Percentiles rank a stretch among this genome's conserved stretches.
These are phyloP conservation scores for Helicostylum pulchrum DNA, from an alignment of 192 early-diverging fungal species.

Conservation along the genomic window DNA sequence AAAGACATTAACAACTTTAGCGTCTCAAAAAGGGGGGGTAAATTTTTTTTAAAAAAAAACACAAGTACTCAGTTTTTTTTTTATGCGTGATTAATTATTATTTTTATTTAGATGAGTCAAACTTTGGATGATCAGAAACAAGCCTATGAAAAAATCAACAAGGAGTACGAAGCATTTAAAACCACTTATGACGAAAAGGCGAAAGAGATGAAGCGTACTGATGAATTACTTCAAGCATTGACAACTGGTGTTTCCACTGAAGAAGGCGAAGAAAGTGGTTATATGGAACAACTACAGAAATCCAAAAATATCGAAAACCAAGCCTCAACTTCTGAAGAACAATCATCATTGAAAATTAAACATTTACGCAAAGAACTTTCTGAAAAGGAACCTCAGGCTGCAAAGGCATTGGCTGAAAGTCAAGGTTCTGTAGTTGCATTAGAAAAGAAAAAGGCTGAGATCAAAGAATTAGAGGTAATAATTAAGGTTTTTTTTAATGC, in stretches of 20 bases:
- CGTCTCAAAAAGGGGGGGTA: constrained; percentile 45
- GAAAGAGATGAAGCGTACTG: constrained; percentile 58
- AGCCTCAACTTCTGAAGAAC: constrained; percentile 70
- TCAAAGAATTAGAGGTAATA: constrained; percentile 18
- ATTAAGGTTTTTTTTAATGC: too few relatives aligned
- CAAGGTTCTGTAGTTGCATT: constrained; percentile 49
- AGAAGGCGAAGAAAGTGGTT: constrained; percentile 93
- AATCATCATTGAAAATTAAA: constrained; percentile 74
- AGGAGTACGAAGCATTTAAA: constrained; percentile 51
- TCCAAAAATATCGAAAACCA: constrained; percentile 62
- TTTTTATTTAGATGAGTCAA: constrained; percentile 42
- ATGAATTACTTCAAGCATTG: constrained; percentile 88
- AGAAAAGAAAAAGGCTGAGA: constrained; percentile 14
- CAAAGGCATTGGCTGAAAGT: constrained; percentile 67
- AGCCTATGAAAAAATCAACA: constrained; percentile 33
- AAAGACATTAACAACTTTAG: constrained; percentile 36
- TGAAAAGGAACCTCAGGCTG: constrained; percentile 64
- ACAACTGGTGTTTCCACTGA: constrained; percentile 89
- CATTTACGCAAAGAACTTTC: constrained; percentile 72
- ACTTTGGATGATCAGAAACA: constrained; percentile 38
- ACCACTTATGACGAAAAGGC: constrained; percentile 52
- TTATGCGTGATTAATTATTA: neutral
- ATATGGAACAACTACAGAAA: constrained; percentile 91
- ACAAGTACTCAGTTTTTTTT: neutral
- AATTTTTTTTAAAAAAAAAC: neutral